These are phyloP conservation scores for Lantana camara DNA, from an alignment of 257 asterid species.

Conservation along the genomic window DNA sequence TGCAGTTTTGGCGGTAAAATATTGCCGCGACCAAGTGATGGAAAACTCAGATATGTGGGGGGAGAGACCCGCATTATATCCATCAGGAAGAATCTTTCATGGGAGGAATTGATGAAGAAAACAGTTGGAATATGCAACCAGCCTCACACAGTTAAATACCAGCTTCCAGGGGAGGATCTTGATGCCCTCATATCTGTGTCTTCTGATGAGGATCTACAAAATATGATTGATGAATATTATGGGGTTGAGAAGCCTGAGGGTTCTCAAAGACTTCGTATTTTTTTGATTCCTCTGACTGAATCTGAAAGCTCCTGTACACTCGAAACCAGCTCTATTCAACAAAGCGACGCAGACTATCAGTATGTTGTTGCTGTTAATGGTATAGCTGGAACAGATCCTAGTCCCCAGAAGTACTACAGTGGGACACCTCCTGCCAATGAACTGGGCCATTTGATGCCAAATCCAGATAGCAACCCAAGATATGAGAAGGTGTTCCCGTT, in stretches of 20 bases:
- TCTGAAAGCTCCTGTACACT: constrained; percentile 42
- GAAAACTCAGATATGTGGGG: constrained; percentile 67
- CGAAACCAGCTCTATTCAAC: constrained; percentile 42
- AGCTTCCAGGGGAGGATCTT: constrained; percentile 82
- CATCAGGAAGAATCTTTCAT: constrained; percentile 45
- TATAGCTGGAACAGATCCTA: constrained; percentile 44
- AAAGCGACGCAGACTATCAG: constrained; percentile 48
- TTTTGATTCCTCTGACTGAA: constrained; percentile 61
- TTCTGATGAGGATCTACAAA: constrained; percentile 69
- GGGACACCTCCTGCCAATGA: constrained; percentile 37
- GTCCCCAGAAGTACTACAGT: constrained; percentile 32
- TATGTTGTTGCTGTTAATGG: constrained; percentile 74
- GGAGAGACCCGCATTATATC: constrained; percentile 70
- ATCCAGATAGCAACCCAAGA: constrained; percentile 35
- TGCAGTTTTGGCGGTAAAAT: constrained; percentile 69
- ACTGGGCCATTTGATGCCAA: constrained; percentile 36
- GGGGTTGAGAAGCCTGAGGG: constrained; percentile 57
- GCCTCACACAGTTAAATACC: constrained; percentile 67
- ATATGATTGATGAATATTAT: constrained; percentile 74
- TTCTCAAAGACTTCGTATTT: constrained; percentile 71
- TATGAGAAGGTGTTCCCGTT: constrained; percentile 36
- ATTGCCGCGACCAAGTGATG: constrained; percentile 73
- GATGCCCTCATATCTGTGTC: constrained; percentile 79
- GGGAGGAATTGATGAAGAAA: constrained; percentile 57
- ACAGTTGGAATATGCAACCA: constrained; percentile 49